Evolutionary conservation across 148 eudicot genomes (phyloP).

Genomic region (Rhododendron vialii): DNA sequence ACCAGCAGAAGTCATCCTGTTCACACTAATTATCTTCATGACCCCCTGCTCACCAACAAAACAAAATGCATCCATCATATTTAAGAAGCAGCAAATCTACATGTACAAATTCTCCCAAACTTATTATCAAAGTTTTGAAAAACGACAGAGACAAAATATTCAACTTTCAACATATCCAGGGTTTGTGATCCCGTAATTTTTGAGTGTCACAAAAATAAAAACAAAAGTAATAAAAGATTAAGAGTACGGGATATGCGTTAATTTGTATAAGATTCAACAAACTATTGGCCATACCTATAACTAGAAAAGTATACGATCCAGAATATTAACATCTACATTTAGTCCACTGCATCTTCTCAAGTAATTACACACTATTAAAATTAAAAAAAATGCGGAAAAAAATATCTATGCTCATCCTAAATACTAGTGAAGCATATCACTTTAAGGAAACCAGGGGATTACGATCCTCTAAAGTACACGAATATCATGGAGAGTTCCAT

Average conservation of each 20-base stretch:
- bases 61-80: neutral
- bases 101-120: neutral
- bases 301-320: neutral
- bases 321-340: neutral
- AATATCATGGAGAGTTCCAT: neutral
- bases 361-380: neutral
- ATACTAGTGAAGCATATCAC: neutral
- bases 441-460: neutral
- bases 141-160: neutral
- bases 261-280: neutral
- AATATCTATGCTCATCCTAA: neutral
- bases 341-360: neutral
- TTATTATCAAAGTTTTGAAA: neutral
- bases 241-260: neutral
- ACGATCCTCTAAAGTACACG: neutral
- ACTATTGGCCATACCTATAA: neutral
- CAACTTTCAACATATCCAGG: neutral
- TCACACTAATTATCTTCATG: constrained; percentile 84
- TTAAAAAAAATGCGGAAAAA: neutral
- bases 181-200: neutral
- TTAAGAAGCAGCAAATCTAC: neutral
- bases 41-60: constrained; percentile 58
- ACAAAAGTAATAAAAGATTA: neutral
- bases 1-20: constrained; percentile 77
- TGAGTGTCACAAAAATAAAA: neutral